These are phyloP conservation scores for Phytopythium aichiense DNA, from an alignment of 352 stramenopile species.

Conservation along the genomic window DNA sequence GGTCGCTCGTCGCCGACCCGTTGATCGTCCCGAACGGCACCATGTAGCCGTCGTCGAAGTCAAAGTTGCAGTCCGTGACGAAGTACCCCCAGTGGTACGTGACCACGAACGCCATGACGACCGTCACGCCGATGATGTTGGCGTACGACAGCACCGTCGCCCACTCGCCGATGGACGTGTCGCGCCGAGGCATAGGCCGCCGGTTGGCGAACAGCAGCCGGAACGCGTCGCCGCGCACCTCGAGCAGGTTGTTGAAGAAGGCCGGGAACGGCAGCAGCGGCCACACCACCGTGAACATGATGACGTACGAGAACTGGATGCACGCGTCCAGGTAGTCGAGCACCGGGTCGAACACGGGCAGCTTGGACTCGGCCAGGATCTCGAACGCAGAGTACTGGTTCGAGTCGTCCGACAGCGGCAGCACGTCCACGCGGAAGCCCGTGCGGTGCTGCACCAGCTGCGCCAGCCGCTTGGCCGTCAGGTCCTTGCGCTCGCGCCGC, in stretches of 20 bases:
- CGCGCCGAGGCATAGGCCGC: conserved; percentile 74
- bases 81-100: conserved; percentile 87
- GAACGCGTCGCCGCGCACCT: conserved; percentile 83
- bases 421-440: conserved; percentile 57
- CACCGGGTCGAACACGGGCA: conserved; percentile 80
- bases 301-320: conserved; percentile 89
- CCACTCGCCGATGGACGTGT: conserved; percentile 83
- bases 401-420: conserved; percentile 71
- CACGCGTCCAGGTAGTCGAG: conserved; percentile 85
- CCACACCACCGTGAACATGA: conserved; percentile 91
- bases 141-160: conserved; percentile 79
- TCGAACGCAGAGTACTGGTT: conserved; percentile 88
- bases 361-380: conserved; percentile 77
- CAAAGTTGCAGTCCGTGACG: conserved; percentile 69
- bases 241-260: conserved; percentile 86
- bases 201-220: conserved; percentile 76
- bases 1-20: conserved; percentile 21
- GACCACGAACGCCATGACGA: conserved; percentile 75
- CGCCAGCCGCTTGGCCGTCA: conserved; percentile 63
- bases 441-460: conserved; percentile 68
- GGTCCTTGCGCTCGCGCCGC: conserved; percentile 26
- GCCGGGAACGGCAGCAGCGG: conserved; percentile 80
- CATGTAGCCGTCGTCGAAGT: conserved; percentile 64
- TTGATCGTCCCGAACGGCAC: conserved; percentile 69
- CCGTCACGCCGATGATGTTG: conserved; percentile 83